Percentiles rank a stretch among this genome's conserved stretches.
phyloP scores from a whole-genome alignment of 2,329 filamentous ascomycete genomes.

The Botryotinia globosa region DNA sequence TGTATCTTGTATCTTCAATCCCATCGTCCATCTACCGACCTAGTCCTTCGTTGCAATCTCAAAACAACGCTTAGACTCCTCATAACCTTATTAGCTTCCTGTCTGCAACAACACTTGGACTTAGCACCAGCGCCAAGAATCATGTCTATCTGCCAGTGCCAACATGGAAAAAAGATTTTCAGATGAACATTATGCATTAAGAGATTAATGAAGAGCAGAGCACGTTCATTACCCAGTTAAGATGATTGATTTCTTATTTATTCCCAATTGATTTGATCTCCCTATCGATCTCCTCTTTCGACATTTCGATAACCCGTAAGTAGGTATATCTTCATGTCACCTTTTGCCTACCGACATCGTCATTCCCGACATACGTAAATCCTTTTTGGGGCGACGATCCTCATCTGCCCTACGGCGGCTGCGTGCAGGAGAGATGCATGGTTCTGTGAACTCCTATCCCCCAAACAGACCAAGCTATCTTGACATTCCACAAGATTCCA shows the following conservation, averaged over 20 bases:
- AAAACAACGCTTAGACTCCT: constrained; percentile 2
- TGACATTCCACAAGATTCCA: neutral
- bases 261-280: neutral
- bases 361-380: constrained; percentile 1
- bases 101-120: constrained; percentile 16
- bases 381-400: constrained; percentile 27
- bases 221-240: neutral
- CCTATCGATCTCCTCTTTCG: neutral
- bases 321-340: constrained; percentile 5
- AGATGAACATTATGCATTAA: constrained; percentile 2
- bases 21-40: neutral
- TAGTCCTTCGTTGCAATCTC: neutral
- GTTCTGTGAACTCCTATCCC: constrained; percentile 2
- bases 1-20: neutral
- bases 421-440: constrained; percentile 20
- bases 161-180: neutral
- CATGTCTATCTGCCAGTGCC: neutral
- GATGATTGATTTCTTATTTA: neutral
- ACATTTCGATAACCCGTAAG: neutral
- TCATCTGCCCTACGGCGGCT: constrained; percentile 24
- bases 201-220: neutral
- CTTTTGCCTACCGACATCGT: neutral
- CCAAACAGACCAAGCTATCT: neutral
- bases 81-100: constrained; percentile 11
- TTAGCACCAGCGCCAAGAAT: neutral